These are phyloP conservation scores for Coprinellus micaceus DNA, from an alignment of 768 basidiomycete species.

Conservation along the genomic window DNA sequence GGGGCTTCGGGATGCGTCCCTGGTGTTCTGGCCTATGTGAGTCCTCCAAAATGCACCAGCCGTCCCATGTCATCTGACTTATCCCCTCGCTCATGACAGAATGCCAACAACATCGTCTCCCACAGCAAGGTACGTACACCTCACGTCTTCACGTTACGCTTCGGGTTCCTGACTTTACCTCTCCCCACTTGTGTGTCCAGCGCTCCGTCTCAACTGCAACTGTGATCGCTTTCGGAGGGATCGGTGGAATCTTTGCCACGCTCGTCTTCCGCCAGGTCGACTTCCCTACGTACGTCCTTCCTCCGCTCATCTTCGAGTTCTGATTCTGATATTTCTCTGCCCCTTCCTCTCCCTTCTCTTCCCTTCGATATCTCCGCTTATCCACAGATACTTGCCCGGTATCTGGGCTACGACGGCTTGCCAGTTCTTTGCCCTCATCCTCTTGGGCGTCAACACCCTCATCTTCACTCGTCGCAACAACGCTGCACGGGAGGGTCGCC, in stretches of 20 bases:
- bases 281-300: constrained; percentile 35
- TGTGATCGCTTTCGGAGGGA: constrained; percentile 32
- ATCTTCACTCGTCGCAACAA: constrained; percentile 28
- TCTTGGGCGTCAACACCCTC: constrained; percentile 24
- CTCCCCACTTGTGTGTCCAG: constrained; percentile 20
- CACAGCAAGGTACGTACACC: constrained; percentile 15
- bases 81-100: constrained; percentile 15
- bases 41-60: constrained; percentile 10
- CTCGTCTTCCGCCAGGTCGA: constrained; percentile 34
- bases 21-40: constrained; percentile 36
- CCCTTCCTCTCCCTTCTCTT: constrained; percentile 12
- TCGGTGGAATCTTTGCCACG: constrained; percentile 37
- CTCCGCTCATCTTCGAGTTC: not conserved
- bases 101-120: constrained; percentile 32
- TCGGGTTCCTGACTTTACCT: not conserved
- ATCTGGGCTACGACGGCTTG: constrained; percentile 35
- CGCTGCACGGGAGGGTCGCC: constrained; percentile 28
- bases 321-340: not conserved
- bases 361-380: too few relatives aligned
- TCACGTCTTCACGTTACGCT: not conserved
- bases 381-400: constrained; percentile 20
- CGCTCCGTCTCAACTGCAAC: constrained; percentile 36
- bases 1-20: constrained; percentile 36
- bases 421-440: constrained; percentile 30
- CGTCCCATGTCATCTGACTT: not conserved